phyloP scores from a whole-genome alignment of 108 stramenopile genomes.

The Nitzschia putrida region DNA sequence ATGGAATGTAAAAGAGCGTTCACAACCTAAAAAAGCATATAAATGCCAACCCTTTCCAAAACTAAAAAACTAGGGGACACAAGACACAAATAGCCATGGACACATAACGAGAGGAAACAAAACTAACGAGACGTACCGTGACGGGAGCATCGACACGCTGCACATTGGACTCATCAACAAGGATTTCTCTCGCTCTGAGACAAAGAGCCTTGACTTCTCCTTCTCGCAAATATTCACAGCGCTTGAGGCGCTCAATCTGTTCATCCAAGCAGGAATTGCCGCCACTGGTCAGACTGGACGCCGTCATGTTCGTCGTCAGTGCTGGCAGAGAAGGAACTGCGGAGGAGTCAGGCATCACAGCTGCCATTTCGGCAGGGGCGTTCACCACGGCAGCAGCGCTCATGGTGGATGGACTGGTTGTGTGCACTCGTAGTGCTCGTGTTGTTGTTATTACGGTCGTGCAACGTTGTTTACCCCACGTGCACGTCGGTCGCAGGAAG shows the following conservation, averaged over 20 bases:
- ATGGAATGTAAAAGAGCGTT: too few relatives aligned
- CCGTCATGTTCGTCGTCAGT: constrained; percentile 63
- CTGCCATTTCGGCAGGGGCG: constrained; percentile 26
- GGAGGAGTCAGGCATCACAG: constrained; percentile 30
- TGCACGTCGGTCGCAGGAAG: too few relatives aligned
- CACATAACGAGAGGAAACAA: too few relatives aligned
- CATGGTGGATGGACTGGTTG: constrained; percentile 15
- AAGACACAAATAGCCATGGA: too few relatives aligned
- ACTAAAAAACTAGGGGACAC: too few relatives aligned
- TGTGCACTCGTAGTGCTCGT: background rate
- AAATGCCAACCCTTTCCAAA: too few relatives aligned
- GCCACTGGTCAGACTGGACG: constrained; percentile 54
- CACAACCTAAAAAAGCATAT: too few relatives aligned
- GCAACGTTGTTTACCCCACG: too few relatives aligned
- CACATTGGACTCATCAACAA: constrained; percentile 98
- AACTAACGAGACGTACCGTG: constrained; percentile 64
- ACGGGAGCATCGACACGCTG: constrained; percentile 98
- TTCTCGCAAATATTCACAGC: constrained; percentile 98
- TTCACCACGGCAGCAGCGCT: constrained; percentile 33
- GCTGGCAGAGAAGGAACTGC: constrained; percentile 26
- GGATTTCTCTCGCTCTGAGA: constrained; percentile 93
- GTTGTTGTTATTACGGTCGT: too few relatives aligned
- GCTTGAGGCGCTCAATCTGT: constrained; percentile 91
- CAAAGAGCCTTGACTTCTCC: constrained; percentile 98
- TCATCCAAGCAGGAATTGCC: constrained; percentile 79